Base-by-base conservation (phyloP, 176 grass and related monocot genomes). In the Oryza brachyantha region DNA sequence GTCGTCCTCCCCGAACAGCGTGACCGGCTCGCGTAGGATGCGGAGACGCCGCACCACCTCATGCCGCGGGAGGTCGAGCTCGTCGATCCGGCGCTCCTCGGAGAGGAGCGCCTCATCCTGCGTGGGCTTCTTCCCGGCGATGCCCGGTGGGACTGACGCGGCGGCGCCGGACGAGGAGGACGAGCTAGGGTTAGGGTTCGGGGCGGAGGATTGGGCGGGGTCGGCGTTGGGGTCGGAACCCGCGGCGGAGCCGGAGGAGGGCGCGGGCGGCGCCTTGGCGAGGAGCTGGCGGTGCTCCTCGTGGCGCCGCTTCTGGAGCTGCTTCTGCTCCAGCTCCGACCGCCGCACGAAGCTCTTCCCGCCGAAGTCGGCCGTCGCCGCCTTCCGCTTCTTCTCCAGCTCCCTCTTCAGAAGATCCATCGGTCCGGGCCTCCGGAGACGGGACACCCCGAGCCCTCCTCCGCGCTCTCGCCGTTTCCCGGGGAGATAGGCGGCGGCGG, bases 361-460 rank as follows among this genome's bases (percentile, higher is more conserved):
- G 19, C 84, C 94, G 43, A 97, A 97, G 62, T 88, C 91, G 28
- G 75, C 82, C 71, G 75, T 46, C 17, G 91, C 82, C 43, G 77
- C 80, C 77, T 92, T 81, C 48, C 94, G 66, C 89, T 97, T 97
- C 85, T 82, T 86, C 85, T 86, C 87, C 29, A 97, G 77, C 77
- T 97, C 94, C 60, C 77, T 27, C 80, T 88, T 94, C 58, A 97
- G 85, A 27, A 97, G 89, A 94, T 97, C 94, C 91, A 97, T 97
- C 37, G 25, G 65, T 31, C 75, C 62, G 68, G 25, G n/a, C n/a
- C 66, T 16, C 58, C 8, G 34, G 13, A n/a, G 13, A 46, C 14
- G 4, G 4, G 43, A 4, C 43, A 46, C 14, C 43, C 43, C 43
- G 12, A 5, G 5, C 43, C 14, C 43, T 46, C 43, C 10, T 17